Conservation (phyloP, 1,284 basidiomycete genomes). For the Melampsora abietis-canadensis region DNA sequence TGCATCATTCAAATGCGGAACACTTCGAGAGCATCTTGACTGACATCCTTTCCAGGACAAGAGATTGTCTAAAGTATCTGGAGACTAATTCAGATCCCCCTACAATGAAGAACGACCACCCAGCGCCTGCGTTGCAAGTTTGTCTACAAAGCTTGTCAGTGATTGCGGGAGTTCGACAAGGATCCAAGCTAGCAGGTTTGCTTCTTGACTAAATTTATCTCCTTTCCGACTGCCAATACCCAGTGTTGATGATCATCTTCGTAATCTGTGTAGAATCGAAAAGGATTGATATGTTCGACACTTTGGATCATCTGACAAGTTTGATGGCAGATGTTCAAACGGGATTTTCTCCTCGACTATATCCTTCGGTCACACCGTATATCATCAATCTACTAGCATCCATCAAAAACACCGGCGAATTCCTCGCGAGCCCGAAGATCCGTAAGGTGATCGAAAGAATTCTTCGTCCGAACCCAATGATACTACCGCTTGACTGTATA, state of each 20-base stretch:
- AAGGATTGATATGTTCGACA: constrained; percentile 10
- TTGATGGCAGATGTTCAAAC: constrained; percentile 5
- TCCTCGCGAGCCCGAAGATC: constrained; percentile 19
- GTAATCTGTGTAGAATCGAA: background rate
- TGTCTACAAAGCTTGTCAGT: constrained; percentile 25
- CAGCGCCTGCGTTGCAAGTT: constrained; percentile 11
- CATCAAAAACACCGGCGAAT: constrained; percentile 23
- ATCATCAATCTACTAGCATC: constrained; percentile 25
- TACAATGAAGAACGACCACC: background rate
- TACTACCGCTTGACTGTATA: constrained; percentile 6
- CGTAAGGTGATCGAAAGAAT: constrained; percentile 27
- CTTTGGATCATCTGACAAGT: constrained; percentile 5
- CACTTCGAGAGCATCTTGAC: constrained; percentile 29
- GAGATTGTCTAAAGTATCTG: background rate
- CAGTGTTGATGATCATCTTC: background rate
- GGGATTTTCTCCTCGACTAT: background rate
- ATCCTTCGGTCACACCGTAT: constrained; percentile 10
- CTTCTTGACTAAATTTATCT: background rate
- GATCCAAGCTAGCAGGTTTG: constrained; percentile 34
- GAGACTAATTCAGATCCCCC: background rate
- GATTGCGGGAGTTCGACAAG: constrained; percentile 32
- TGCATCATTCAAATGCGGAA: constrained; percentile 32
- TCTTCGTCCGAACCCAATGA: constrained; percentile 1
- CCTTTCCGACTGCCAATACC: too few relatives aligned
- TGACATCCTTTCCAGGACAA: constrained; percentile 10